A percentile compares a stretch with the other conserved stretches of the same genome.
These are phyloP conservation scores for Centella asiatica DNA, from an alignment of 129 eudicot species.

Conservation along the genomic window DNA sequence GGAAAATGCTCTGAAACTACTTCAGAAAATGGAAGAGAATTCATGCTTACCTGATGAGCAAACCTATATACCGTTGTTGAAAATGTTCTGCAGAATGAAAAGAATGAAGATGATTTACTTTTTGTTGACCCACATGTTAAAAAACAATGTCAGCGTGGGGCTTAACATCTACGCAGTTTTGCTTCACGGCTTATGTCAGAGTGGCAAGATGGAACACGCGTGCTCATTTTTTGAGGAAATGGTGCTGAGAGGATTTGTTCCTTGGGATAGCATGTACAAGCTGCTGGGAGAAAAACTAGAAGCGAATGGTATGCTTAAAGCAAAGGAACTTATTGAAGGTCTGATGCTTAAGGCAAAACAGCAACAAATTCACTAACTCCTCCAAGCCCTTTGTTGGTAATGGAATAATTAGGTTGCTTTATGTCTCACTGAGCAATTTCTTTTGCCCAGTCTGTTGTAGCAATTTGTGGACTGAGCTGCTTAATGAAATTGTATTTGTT, in stretches of 20 bases:
- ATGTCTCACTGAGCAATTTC: not conserved
- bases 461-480: too few relatives aligned
- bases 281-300: conserved; percentile 46
- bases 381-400: not conserved
- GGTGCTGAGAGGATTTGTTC: conserved; percentile 54
- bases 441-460: too few relatives aligned
- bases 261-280: conserved; percentile 37
- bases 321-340: conserved; percentile 47
- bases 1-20: conserved; percentile 64
- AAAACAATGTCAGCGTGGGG: conserved; percentile 53
- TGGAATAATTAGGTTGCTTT: conserved; percentile 16
- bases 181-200: conserved; percentile 57
- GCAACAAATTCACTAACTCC: conserved; percentile 5
- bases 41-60: conserved; percentile 35
- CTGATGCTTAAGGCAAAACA: conserved; percentile 33
- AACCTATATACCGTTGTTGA: conserved; percentile 62
- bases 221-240: conserved; percentile 62
- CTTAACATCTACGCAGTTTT: conserved; percentile 53
- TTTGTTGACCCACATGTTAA: conserved; percentile 67
- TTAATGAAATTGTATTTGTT: too few relatives aligned
- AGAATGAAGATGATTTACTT: conserved; percentile 78
- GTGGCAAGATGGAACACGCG: conserved; percentile 49
- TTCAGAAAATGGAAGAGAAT: conserved; percentile 58
- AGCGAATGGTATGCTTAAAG: conserved; percentile 43
- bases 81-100: conserved; percentile 66